Evolutionary conservation across 2,329 filamentous ascomycete genomes (phyloP), one percentile per base, ranked within the genome.

Genomic region (Coniochaeta sp.): DNA sequence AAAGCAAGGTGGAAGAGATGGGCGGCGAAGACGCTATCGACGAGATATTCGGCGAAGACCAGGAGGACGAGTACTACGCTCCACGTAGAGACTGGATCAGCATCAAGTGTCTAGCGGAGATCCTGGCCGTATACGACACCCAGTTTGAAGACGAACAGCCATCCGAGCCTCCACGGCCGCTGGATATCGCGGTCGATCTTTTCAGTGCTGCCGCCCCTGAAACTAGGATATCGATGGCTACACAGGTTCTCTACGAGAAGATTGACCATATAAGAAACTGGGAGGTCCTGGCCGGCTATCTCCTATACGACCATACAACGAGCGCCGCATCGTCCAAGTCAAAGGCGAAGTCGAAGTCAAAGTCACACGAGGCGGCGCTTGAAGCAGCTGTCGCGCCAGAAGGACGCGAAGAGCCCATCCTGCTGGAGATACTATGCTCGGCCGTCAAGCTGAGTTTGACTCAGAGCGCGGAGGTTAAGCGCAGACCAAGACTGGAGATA

Each of bases 261-360:
- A 84, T 97, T 62, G 80, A 86, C 0, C 91, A 95, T 67, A 82
- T 97, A 32, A 85, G 86, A 65, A 87, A 92, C 60, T 99, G 95
- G 95, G 90, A 96, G 69, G 82, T 89, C 4, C 75, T 99, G 60
- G 89, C 92, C 28, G 92, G 92, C 17, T 99, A 97, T 72, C 82
- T 99, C 7, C 79, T 99, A 1, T 96, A 91, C 70, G 95, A 99
- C 68, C 93, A 98, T 72, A 95, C 92, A 0, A 81, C 81, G 1
- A 85, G 83, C 69, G 75, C 69, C 71, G 85, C 72, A 60, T 76
- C 81, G 16, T 56, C 54, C 17, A 56, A 56, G 54, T 52, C 47
- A 5, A 82, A 75, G 64, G 65, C 66, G 26, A 70, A 63, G 55
- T 63, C 69, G 6, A 70, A 65, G 62, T 64, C 64, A 26, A 64